Evolutionary conservation across 345 rosid genomes (phyloP).

Genomic region (Populus nigra): DNA sequence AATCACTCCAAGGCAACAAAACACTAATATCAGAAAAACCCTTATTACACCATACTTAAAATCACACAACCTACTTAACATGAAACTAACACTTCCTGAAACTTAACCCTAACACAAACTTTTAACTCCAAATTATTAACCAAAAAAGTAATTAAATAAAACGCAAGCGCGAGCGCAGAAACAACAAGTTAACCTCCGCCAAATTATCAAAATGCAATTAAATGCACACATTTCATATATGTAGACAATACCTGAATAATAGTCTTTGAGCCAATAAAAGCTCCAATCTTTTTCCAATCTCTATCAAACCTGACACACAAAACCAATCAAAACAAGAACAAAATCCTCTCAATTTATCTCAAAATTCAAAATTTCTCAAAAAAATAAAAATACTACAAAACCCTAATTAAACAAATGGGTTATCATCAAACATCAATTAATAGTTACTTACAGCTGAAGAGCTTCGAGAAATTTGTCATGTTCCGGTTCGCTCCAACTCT

Average conservation of each 20-base stretch:
- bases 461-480: constrained; percentile 96
- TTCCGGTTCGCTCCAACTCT: constrained; percentile 95
- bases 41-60: neutral
- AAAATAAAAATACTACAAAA: neutral
- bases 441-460: constrained; percentile 63
- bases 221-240: neutral
- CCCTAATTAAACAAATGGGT: neutral
- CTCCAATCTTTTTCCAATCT: constrained; percentile 98
- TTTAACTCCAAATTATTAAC: neutral
- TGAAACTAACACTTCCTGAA: neutral
- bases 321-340: neutral
- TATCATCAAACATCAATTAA: neutral
- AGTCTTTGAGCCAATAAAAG: constrained; percentile 87
- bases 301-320: constrained; percentile 65
- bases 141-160: neutral
- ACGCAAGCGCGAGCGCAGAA: neutral
- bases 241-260: constrained; percentile 74
- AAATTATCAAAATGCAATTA: neutral
- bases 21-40: neutral
- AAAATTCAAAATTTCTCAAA: neutral
- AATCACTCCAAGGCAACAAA: neutral
- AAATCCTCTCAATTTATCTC: neutral
- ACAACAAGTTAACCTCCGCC: neutral
- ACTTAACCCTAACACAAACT: neutral
- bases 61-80: neutral